Base-by-base conservation (phyloP, 176 grass and related monocot species). In the Musa acuminata region DNA sequence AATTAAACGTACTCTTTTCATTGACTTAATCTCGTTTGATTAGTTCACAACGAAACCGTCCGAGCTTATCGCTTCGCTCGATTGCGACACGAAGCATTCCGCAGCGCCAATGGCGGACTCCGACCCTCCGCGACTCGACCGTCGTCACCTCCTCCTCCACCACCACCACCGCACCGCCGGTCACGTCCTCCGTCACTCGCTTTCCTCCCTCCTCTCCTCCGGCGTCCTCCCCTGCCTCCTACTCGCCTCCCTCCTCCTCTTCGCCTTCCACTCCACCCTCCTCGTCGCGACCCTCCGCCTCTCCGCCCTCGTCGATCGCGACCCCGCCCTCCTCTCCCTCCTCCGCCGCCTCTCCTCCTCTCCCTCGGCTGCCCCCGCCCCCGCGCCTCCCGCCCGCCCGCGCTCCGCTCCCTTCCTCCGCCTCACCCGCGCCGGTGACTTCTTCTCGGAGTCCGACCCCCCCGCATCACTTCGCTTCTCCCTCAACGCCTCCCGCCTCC, bases 201-300 rank as follows among this genome's bases (percentile, higher is more conserved):
- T 57, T n/a, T 73, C 69, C 16, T 79, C 85, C 63, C 63, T 90
- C 77, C 81, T 97, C 77, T 76, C 76, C 73, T 84, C 83, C 20
- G 63, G 22, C 22, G 22, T 23, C 11, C 63, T 65, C 23, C 93
- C 85, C 16, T 74, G 87, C 50, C 81, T 93, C 20, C 79, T 97
- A 67, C 80, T 93, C 53, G 78, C 85, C 11, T 74, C 93, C 49
- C 74, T 92, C 62, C 89, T 90, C 64, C 81, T 92, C 67, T 77
- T 90, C 70, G 77, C 88, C 64, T 92, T 92, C 81, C 93, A 85
- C 73, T 84, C 83, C 16, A 90, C 87, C 51, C 83, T 97, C 77
- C 77, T 92, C 74, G 79, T 85, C 14, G 90, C 83, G 75, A 89
- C 87, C 53, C 81, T 88, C 16, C 80, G 85, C 71, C 90, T 92